Evolutionary conservation across 1,284 basidiomycete species (phyloP).

Genomic region (Ceratorhiza oryzae-sativae): DNA sequence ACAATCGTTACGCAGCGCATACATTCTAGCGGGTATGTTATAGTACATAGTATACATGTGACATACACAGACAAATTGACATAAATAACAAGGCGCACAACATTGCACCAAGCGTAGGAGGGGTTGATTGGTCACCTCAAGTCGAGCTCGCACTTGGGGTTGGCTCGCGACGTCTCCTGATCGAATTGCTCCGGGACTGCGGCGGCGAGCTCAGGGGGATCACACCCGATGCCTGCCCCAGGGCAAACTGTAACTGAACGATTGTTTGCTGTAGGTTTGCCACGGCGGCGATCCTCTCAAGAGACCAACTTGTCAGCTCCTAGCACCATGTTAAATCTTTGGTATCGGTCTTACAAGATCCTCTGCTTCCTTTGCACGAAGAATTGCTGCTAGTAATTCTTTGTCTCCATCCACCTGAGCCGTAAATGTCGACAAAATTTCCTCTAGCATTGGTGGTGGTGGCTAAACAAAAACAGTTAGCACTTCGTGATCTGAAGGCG

Average conservation of each 20-base stretch:
- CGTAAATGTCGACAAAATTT: slow-evolving; percentile 20
- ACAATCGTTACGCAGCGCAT: neutral
- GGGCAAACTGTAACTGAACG: slow-evolving; percentile 17
- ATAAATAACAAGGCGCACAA: no score
- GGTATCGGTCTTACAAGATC: slow-evolving; percentile 6
- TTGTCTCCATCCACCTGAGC: slow-evolving; percentile 33
- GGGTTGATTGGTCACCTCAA: no score
- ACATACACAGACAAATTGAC: neutral
- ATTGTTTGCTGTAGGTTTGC: slow-evolving; percentile 31
- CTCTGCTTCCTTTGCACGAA: slow-evolving; percentile 35
- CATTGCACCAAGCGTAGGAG: neutral
- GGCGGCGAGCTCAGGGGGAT: slow-evolving; percentile 9
- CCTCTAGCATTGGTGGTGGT: slow-evolving; percentile 28
- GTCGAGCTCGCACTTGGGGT: neutral
- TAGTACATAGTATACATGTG: slow-evolving; percentile 2
- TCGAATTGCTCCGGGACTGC: neutral
- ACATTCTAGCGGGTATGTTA: neutral
- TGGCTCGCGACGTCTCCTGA: neutral
- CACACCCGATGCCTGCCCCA: slow-evolving; percentile 13
- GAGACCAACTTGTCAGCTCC: neutral
- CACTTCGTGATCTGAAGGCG: no score
- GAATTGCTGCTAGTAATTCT: slow-evolving; percentile 31
- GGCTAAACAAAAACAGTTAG: slow-evolving; percentile 1
- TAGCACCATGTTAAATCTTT: neutral
- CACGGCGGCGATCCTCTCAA: slow-evolving; percentile 21